Evolutionary conservation across 495 filamentous ascomycete genomes (phyloP).

Genomic region (Xylaria sp.): DNA sequence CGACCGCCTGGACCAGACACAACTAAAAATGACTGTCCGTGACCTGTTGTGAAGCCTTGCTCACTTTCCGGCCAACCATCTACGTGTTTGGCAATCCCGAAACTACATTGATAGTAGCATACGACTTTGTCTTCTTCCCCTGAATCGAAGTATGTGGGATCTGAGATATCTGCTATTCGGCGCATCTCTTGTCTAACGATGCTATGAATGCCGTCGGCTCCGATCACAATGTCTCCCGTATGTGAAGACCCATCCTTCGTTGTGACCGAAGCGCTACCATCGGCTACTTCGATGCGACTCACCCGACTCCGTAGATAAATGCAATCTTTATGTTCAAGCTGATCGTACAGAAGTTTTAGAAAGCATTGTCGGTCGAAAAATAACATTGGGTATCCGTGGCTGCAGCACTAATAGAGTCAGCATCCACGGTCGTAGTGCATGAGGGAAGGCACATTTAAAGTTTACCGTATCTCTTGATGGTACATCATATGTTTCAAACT

Average conservation of each 20-base stretch:
- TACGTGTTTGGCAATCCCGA: constrained; percentile 44
- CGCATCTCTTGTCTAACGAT: constrained; percentile 49
- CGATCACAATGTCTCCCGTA: constrained; percentile 51
- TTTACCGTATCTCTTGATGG: constrained; percentile 1
- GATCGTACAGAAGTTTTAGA: constrained; percentile 43
- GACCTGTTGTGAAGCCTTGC: constrained; percentile 22
- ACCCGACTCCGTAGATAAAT: constrained; percentile 37
- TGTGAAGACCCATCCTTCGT: constrained; percentile 43
- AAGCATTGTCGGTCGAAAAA: constrained; percentile 47
- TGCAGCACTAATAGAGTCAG: too few relatives aligned
- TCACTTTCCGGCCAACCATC: constrained; percentile 25
- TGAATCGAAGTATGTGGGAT: too few relatives aligned
- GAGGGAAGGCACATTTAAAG: too few relatives aligned
- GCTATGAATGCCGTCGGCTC: constrained; percentile 55
- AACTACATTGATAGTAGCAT: constrained; percentile 44
- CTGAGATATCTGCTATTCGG: constrained; percentile 35
- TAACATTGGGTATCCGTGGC: constrained; percentile 36
- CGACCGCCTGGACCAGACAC: constrained; percentile 33
- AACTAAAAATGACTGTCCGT: constrained; percentile 37
- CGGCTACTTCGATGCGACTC: constrained; percentile 32
- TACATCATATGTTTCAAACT: constrained; percentile 25
- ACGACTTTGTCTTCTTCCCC: constrained; percentile 18
- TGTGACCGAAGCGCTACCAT: constrained; percentile 36
- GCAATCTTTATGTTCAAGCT: constrained; percentile 45
- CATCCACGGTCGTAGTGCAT: neutral